phyloP scores from a whole-genome alignment of 2,329 filamentous ascomycete genomes.

The Diaporthe sp. region DNA sequence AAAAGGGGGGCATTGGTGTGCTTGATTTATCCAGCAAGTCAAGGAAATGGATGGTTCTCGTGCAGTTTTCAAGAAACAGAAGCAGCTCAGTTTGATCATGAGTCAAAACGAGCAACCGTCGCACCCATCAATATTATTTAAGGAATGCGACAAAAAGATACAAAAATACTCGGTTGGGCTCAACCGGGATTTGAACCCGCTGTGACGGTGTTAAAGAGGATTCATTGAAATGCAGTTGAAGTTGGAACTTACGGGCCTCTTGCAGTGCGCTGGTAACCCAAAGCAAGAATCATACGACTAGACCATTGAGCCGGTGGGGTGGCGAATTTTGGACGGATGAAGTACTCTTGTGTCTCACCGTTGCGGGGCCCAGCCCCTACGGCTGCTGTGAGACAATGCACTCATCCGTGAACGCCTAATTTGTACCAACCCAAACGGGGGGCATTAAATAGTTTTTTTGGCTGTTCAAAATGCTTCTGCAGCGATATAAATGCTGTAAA shows the following conservation, averaged over 20 bases:
- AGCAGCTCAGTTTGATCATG: too few species aligned
- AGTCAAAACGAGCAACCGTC: not conserved
- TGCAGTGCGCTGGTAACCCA: conserved; percentile 32
- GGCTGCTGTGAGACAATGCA: not conserved
- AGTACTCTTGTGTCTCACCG: not conserved
- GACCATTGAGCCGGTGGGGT: conserved; percentile 20
- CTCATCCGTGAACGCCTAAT: not conserved
- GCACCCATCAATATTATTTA: not conserved
- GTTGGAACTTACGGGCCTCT: conserved; percentile 25
- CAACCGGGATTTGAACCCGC: conserved; percentile 35
- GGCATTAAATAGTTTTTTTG: not conserved
- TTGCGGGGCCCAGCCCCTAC: not conserved
- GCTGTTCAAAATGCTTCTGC: not conserved
- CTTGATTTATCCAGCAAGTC: not conserved
- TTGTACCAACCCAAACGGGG: not conserved
- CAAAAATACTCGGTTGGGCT: conserved; percentile 15
- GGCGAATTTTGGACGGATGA: not conserved
- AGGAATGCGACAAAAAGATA: not conserved
- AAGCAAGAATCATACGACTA: conserved; percentile 37
- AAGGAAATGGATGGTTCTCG: too few species aligned
- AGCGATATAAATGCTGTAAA: not conserved
- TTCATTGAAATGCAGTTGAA: not conserved
- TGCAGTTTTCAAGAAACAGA: too few species aligned
- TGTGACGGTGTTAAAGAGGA: not conserved
- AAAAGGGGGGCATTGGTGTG: not conserved